phyloP scores from a whole-genome alignment of 306 rosid genomes.

The Quercus agrifolia region DNA sequence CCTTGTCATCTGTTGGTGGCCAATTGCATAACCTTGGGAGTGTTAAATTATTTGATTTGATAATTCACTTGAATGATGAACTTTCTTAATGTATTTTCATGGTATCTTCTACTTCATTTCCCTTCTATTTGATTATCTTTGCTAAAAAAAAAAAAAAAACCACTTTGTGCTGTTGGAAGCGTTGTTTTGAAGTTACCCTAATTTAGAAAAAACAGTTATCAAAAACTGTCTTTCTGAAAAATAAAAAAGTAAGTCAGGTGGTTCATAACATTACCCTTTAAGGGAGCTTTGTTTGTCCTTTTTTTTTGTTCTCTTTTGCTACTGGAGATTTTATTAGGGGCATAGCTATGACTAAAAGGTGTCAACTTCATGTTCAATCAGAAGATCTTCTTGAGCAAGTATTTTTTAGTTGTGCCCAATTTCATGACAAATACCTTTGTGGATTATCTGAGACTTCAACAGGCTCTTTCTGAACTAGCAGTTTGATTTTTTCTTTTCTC shows the following conservation, averaged over 20 bases:
- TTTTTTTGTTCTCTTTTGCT: neutral
- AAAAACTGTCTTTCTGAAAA: neutral
- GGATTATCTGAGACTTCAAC: neutral
- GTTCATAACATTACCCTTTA: neutral
- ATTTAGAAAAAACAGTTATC: neutral
- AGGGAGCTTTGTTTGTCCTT: neutral
- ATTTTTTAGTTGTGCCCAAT: no score
- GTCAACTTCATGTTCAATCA: neutral
- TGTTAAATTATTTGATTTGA: neutral
- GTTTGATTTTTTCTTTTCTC: neutral
- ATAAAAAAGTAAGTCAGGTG: neutral
- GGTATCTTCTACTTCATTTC: neutral
- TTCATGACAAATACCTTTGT: neutral
- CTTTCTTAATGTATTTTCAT: neutral
- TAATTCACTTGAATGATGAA: neutral
- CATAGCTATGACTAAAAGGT: neutral
- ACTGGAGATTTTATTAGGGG: neutral
- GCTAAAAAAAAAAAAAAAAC: neutral
- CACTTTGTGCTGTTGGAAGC: neutral
- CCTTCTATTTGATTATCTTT: neutral
- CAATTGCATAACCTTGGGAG: neutral
- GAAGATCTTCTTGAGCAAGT: neutral
- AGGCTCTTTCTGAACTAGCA: neutral
- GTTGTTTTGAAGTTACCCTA: neutral
- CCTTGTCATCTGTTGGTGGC: neutral